Base-by-base conservation (phyloP, 2,329 filamentous ascomycete species). In the Ascochyta fabae region DNA sequence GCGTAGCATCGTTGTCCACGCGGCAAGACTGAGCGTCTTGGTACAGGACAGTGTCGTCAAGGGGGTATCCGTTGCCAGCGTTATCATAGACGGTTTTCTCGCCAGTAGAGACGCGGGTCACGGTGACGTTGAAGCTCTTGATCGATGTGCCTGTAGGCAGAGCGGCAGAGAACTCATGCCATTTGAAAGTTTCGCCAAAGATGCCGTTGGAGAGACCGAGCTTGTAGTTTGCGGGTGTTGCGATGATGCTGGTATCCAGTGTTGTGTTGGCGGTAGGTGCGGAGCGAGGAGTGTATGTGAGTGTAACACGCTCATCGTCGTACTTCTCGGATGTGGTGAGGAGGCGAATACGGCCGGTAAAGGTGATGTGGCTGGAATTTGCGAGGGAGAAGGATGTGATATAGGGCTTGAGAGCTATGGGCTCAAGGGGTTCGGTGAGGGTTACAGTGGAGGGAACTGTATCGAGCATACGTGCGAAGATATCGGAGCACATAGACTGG, bases 391-490 rank as follows among this genome's bases (percentile, higher is more conserved):
- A 60, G 4, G 56, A 45, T 2, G 26, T 42, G n/a, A 66, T 62
- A 19, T 63, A 68, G 19, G 65, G 65, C 9, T 60, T 62, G 41
- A 66, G 40, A 0, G 60, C 57, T 5, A 52, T 55, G 9, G 65
- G 62, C 29, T 54, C 47, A 22, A 68, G 34, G 6, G 64, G 62
- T 36, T 68, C 65, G 2, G 59, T 51, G 2, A 68, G 58, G 26
- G 53, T 59, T 24, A 67, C 59, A 22, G 56, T 56, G 8, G 53
- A 58, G 2, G 67, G 67, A 6, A 69, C 67, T 4, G 62, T 60
- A 40, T 65, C 48, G 12, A 68, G 55, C 61, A 68, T 63, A 19
- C 62, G 53, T 6, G 53, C 56, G 31, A 70, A 61, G 1, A 63
- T 56, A 23, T 50, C 56, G 19, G 61, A 47, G 39, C 67, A 70